Percentiles rank a stretch among this genome's conserved stretches.
Conservation (phyloP, 2,329 filamentous ascomycete genomes). For the Botrytis aclada region DNA sequence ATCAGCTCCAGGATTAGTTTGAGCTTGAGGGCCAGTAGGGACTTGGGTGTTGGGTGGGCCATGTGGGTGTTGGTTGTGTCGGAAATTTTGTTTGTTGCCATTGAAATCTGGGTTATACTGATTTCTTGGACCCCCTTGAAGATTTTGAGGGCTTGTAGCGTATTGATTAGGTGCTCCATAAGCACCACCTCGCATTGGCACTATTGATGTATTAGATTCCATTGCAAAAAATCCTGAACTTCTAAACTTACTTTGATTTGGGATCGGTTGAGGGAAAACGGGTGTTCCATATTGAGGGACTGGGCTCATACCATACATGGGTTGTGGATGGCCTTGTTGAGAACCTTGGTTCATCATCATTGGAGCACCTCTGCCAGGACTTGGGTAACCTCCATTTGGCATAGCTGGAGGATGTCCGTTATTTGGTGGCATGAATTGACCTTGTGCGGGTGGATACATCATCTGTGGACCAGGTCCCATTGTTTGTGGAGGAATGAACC, state of each 20-base stretch:
- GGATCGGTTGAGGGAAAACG: constrained; percentile 66
- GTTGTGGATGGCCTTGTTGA: constrained; percentile 74
- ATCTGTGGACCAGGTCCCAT: constrained; percentile 72
- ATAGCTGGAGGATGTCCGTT: constrained; percentile 55
- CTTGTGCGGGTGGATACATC: constrained; percentile 73
- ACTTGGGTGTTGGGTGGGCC: constrained; percentile 40
- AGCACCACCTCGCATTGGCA: constrained; percentile 55
- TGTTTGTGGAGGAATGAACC: constrained; percentile 71
- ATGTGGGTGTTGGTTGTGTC: constrained; percentile 41
- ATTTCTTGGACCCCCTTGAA: constrained; percentile 49
- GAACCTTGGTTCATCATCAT: constrained; percentile 96
- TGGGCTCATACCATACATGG: constrained; percentile 67
- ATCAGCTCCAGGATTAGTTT: constrained; percentile 43
- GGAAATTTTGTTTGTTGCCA: constrained; percentile 52
- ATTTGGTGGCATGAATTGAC: constrained; percentile 61
- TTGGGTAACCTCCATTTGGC: constrained; percentile 77
- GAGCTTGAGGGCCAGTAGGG: constrained; percentile 40
- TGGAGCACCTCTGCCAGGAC: constrained; percentile 74
- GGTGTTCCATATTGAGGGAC: constrained; percentile 56
- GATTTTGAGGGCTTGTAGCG: constrained; percentile 58
- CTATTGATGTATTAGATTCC: constrained; percentile 46
- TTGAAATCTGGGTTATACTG: constrained; percentile 58
- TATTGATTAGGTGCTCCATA: constrained; percentile 62
- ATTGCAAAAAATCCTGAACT: constrained; percentile 20
- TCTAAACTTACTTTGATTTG: constrained; percentile 64